These are phyloP conservation scores for Eucalyptus erythrocorys DNA, from an alignment of 345 rosid species.

Conservation along the genomic window DNA sequence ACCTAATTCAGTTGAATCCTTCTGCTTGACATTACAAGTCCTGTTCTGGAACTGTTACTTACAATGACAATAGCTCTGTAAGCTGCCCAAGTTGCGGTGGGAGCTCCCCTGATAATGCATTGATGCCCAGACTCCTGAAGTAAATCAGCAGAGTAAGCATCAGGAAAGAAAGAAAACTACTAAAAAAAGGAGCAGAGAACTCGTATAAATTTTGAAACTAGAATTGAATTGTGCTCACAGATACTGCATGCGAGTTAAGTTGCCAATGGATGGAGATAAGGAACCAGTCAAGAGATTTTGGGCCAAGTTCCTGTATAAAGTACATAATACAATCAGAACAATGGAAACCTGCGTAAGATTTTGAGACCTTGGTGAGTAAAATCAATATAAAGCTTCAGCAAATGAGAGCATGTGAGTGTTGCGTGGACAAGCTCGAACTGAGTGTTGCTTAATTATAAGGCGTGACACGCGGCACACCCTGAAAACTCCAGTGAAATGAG, in stretches of 20 bases:
- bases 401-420: not conserved
- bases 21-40: not conserved
- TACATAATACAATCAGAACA: constrained; percentile 24
- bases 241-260: too few relatives aligned
- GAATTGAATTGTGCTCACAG: too few relatives aligned
- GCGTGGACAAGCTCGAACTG: not conserved
- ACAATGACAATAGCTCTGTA: constrained; percentile 34
- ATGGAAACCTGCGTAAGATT: not conserved
- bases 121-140: too few relatives aligned
- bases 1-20: not conserved
- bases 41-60: constrained; percentile 3
- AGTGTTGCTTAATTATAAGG: not conserved
- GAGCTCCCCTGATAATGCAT: constrained; percentile 29
- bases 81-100: not conserved
- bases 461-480: not conserved
- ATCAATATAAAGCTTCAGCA: not conserved
- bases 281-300: constrained; percentile 37
- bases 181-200: too few relatives aligned
- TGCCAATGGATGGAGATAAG: too few relatives aligned
- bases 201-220: too few relatives aligned
- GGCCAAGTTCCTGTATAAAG: constrained; percentile 21
- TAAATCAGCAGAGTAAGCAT: too few relatives aligned
- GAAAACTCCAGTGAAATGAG: not conserved
- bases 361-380: not conserved
- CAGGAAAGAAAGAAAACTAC: too few relatives aligned